A percentile compares a stretch with the other conserved stretches of the same genome.
Conservation (phyloP, 148 eudicot species). For the Hydrangea macrophylla region DNA sequence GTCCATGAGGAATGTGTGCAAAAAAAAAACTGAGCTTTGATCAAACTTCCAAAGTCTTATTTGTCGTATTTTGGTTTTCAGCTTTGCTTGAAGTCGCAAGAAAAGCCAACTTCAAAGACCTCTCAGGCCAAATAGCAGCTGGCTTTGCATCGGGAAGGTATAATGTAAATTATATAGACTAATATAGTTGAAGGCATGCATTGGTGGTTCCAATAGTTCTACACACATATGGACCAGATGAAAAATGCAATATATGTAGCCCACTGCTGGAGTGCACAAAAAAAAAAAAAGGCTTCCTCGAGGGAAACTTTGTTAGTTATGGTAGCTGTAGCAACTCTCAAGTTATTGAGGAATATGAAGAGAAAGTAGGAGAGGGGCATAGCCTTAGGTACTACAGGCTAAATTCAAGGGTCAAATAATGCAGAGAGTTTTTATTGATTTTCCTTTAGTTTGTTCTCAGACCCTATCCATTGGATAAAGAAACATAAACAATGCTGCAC, state of each 20-base stretch:
- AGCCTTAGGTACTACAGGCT: neutral
- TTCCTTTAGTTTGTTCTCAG: neutral
- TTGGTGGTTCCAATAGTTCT: neutral
- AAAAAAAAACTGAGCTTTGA: conserved; percentile 3
- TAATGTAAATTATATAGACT: neutral
- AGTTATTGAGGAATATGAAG: conserved; percentile 3
- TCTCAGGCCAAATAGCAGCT: conserved; percentile 64
- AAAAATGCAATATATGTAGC: neutral
- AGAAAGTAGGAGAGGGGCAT: neutral
- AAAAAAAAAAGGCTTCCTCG: neutral
- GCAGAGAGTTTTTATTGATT: neutral
- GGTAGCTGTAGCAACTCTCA: neutral
- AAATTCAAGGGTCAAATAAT: neutral
- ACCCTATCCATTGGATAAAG: neutral
- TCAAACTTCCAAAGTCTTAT: conserved; percentile 13
- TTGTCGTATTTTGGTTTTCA: conserved; percentile 31
- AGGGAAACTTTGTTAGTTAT: neutral
- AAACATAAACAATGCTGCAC: neutral
- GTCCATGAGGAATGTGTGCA: neutral
- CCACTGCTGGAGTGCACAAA: neutral
- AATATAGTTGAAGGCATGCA: neutral
- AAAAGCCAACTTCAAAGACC: conserved; percentile 72
- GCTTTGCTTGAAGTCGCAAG: conserved; percentile 90
- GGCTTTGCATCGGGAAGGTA: conserved; percentile 97
- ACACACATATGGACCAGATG: neutral